phyloP scores from a whole-genome alignment of 1,139 yeast genomes.

The Geotrichum phurueaensis region DNA sequence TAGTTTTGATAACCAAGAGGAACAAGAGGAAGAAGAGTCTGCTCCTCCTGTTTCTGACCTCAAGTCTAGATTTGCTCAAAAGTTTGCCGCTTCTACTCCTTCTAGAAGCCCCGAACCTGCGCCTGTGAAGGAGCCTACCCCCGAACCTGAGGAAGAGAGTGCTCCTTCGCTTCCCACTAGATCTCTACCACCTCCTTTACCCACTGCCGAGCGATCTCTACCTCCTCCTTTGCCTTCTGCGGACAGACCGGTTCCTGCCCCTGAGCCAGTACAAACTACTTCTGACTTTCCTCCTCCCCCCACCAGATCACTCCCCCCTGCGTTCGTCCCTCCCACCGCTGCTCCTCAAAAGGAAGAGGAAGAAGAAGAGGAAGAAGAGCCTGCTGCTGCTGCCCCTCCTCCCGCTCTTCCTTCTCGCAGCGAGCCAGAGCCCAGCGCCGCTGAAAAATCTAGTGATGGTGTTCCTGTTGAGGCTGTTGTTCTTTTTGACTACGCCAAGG shows the following conservation, averaged over 20 bases:
- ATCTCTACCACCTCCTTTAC: constrained; percentile 6
- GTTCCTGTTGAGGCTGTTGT: constrained; percentile 45
- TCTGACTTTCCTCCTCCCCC: constrained; percentile 4
- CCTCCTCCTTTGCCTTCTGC: constrained; percentile 10
- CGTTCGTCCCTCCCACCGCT: constrained; percentile 5
- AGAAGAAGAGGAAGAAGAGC: constrained; percentile 15
- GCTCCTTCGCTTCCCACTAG: constrained; percentile 11
- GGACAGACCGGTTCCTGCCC: neutral
- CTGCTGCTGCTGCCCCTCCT: constrained; percentile 9
- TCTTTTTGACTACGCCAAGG: constrained; percentile 57
- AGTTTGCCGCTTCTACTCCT: constrained; percentile 17
- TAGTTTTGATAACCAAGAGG: constrained; percentile 19
- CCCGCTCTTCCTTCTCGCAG: constrained; percentile 20
- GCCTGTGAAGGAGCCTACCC: constrained; percentile 12
- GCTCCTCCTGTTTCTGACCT: constrained; percentile 22
- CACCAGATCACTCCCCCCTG: constrained; percentile 5
- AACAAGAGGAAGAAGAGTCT: constrained; percentile 16
- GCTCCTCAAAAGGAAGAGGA: constrained; percentile 10
- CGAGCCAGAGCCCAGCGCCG: constrained; percentile 17
- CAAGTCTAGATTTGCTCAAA: constrained; percentile 21
- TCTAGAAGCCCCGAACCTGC: constrained; percentile 6
- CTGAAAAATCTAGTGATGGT: constrained; percentile 19
- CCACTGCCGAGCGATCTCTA: neutral
- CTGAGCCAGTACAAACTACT: neutral
- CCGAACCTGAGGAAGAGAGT: constrained; percentile 17